These are phyloP conservation scores for Abrus precatorius DNA, from an alignment of 306 rosid species.

Conservation along the genomic window DNA sequence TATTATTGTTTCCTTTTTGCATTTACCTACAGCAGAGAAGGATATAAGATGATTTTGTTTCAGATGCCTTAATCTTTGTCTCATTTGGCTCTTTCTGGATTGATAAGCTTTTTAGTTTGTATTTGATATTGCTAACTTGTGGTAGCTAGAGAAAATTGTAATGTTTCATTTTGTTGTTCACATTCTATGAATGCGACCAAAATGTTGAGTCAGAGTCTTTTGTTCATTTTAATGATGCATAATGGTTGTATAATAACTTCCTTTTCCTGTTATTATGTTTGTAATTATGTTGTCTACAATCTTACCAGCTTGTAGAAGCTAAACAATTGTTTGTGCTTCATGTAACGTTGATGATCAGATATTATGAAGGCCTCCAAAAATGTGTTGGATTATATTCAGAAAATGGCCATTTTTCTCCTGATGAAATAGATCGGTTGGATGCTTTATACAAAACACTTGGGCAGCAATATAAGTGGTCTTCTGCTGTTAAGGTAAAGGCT, in stretches of 20 bases:
- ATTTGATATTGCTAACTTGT: slow-evolving; percentile 22
- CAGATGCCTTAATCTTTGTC: slow-evolving; percentile 6
- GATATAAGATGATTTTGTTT: slow-evolving; percentile 14
- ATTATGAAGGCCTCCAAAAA: slow-evolving; percentile 90
- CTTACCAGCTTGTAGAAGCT: background rate
- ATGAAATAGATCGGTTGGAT: slow-evolving; percentile 76
- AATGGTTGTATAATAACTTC: slow-evolving; percentile 33
- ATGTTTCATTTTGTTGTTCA: slow-evolving; percentile 39
- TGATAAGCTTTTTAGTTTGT: background rate
- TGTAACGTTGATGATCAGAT: slow-evolving; percentile 56
- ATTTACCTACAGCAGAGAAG: background rate
- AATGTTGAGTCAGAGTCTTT: slow-evolving; percentile 54
- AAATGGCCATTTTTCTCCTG: slow-evolving; percentile 67
- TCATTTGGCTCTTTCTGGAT: slow-evolving; percentile 34
- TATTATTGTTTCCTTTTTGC: slow-evolving; percentile 9
- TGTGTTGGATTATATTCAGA: slow-evolving; percentile 83
- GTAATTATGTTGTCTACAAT: slow-evolving; percentile 1
- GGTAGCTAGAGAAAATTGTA: slow-evolving; percentile 26
- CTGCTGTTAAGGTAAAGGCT: slow-evolving; percentile 84
- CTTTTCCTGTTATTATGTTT: background rate
- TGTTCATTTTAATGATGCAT: background rate
- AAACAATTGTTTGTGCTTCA: slow-evolving; percentile 37
- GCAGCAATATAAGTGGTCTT: slow-evolving; percentile 90
- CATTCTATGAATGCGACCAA: slow-evolving; percentile 68
- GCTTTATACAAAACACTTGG: slow-evolving; percentile 77